These are phyloP conservation scores for Rhizophlyctis rosea DNA, from an alignment of 192 early-diverging fungal genomes.

Conservation along the genomic window DNA sequence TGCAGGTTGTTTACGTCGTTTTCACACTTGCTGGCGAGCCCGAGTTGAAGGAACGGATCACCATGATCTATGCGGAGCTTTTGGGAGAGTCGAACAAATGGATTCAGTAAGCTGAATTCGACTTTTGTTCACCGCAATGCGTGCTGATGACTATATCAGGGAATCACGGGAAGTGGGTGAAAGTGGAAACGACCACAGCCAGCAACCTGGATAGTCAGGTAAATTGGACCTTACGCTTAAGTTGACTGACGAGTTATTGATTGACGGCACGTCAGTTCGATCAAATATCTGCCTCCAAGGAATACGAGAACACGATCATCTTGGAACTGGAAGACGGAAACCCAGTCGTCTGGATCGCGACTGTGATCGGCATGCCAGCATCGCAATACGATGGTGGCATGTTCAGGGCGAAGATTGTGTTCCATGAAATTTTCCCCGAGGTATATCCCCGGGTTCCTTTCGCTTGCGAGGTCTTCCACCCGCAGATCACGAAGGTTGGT, in stretches of 20 bases:
- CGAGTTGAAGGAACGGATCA: conserved; percentile 35
- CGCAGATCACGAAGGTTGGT: conserved; percentile 55
- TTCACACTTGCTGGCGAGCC: too few species aligned
- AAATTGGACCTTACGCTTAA: not conserved
- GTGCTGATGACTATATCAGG: too few species aligned
- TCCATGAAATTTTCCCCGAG: conserved; percentile 56
- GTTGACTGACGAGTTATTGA: not conserved
- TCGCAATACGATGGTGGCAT: conserved; percentile 61
- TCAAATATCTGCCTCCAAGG: conserved; percentile 50
- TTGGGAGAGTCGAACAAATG: conserved; percentile 49
- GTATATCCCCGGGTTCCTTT: conserved; percentile 54
- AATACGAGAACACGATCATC: conserved; percentile 39
- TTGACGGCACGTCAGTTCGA: conserved; percentile 37
- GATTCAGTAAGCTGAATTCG: conserved; percentile 39
- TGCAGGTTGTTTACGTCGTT: too few species aligned
- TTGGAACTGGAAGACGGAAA: conserved; percentile 52
- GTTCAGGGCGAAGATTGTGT: conserved; percentile 51
- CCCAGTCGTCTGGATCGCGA: conserved; percentile 59
- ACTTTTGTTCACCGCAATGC: too few species aligned
- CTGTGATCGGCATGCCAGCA: conserved; percentile 47
- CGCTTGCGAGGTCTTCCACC: conserved; percentile 56
- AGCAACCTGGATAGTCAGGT: conserved; percentile 51
- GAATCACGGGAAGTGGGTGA: conserved; percentile 42
- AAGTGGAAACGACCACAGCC: conserved; percentile 43
- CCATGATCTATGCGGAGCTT: conserved; percentile 37